A percentile compares a stretch with the other conserved stretches of the same genome.
Evolutionary conservation across 2,329 filamentous ascomycete genomes (phyloP).

Genomic region (Claviceps sp.): DNA sequence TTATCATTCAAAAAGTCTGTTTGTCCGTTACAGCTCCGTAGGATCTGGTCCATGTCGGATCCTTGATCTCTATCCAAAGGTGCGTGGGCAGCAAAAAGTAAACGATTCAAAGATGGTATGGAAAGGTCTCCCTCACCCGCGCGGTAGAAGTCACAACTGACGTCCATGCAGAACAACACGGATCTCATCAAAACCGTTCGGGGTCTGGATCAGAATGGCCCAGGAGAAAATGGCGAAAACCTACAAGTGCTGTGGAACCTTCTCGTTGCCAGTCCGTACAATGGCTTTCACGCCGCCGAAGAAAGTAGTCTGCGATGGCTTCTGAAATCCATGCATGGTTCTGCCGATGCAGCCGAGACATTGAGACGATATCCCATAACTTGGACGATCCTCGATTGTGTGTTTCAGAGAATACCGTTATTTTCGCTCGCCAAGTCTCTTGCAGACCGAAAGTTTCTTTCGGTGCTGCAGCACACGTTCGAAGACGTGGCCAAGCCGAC

Average conservation of each 20-base stretch:
- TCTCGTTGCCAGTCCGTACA: constrained; percentile 28
- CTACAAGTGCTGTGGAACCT: constrained; percentile 35
- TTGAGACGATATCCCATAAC: constrained; percentile 41
- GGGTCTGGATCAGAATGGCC: constrained; percentile 39
- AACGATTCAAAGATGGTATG: constrained; percentile 2
- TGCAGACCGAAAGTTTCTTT: constrained; percentile 54
- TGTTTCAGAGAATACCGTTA: constrained; percentile 52
- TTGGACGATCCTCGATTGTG: constrained; percentile 48
- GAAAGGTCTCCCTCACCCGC: neutral
- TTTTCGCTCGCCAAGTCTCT: constrained; percentile 59
- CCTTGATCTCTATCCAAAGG: neutral
- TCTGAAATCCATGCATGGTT: constrained; percentile 44
- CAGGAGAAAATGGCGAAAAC: constrained; percentile 30
- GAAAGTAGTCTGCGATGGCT: constrained; percentile 49
- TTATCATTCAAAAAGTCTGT: neutral
- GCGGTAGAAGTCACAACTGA: neutral
- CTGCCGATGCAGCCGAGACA: constrained; percentile 33
- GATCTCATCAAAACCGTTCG: constrained; percentile 39
- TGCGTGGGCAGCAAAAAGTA: neutral
- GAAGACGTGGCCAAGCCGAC: constrained; percentile 36
- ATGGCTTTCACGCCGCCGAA: constrained; percentile 38
- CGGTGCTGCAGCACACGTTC: constrained; percentile 51
- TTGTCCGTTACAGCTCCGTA: neutral
- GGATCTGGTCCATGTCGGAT: neutral
- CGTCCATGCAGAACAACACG: constrained; percentile 14